Base-by-base conservation (phyloP, 331 rosid species). In the Acacia concinna region DNA sequence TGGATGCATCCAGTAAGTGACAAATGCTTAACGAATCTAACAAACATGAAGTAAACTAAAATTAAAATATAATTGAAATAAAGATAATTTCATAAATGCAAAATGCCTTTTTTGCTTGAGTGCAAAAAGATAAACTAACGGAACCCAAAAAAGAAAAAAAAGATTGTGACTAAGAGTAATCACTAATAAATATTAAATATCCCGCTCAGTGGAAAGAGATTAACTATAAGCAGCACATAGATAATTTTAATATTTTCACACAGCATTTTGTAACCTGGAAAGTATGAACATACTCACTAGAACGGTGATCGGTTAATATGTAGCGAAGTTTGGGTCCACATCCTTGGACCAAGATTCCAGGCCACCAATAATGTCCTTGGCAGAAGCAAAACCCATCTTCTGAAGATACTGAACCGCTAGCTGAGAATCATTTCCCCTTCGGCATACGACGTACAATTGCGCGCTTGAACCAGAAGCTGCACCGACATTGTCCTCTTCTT, bases 381-480 rank as follows among this genome's bases (percentile, higher is more conserved):
- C 96, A 66, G 92, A 91, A 54, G 78, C 47, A 71, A 89, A 91
- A 30, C 98, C 98, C 87, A 80, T 68, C 79, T 89, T 89, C 69
- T 89, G 94, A 79, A 96, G 98, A 78, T 27, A 64, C 87, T 85
- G 88, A 84, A 93, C 94, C 35, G 98, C 99, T 84, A 91, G 90
- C 81, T 95, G 98, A 52, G 99, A 95, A 90, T 95, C 99, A 86
- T 95, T 95, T 47, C 98, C 99, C 68, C 98, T 88, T 84, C 97
- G 86, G 80, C 98, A 95, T 18, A 95, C 80, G n/a, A 91, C 93
- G 74, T 88, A 95, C 47, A 95, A 52, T 14, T 84, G 80, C 12
- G 89, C 86, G 71, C 73, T 79, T 15, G 70, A 85, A 60, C 67
- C 21, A 31, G 68, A 62, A 31, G 37, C 38, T 21, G 6, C 54